A percentile compares a stretch with the other conserved stretches of the same genome.
Evolutionary conservation across 2,329 filamentous ascomycete genomes (phyloP).

Genomic region (Didymella keratinophila): DNA sequence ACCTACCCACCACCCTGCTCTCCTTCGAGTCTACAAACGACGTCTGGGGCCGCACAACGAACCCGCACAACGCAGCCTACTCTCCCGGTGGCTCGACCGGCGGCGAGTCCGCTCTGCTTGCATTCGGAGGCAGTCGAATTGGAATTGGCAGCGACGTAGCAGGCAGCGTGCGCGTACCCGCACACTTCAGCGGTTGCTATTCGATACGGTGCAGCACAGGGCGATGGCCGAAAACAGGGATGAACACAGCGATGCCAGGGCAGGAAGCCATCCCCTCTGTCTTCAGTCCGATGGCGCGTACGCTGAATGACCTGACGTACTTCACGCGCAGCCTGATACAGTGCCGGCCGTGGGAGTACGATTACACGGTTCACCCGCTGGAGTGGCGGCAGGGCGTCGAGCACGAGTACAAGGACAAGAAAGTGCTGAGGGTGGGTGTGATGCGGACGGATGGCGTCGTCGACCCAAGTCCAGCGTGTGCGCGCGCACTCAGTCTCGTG

Average conservation of each 20-base stretch:
- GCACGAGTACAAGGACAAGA: slow-evolving; percentile 66
- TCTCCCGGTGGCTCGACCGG: slow-evolving; percentile 89
- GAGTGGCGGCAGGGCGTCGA: slow-evolving; percentile 73
- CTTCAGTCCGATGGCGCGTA: slow-evolving; percentile 91
- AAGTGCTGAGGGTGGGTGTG: slow-evolving; percentile 75
- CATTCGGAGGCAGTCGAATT: slow-evolving; percentile 81
- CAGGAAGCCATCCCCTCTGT: slow-evolving; percentile 90
- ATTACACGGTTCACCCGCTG: slow-evolving; percentile 85
- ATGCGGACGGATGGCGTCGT: slow-evolving; percentile 83
- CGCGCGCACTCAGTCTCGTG: slow-evolving; percentile 74
- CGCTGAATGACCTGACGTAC: slow-evolving; percentile 81
- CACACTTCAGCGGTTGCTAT: slow-evolving; percentile 90
- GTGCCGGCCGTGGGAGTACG: slow-evolving; percentile 90
- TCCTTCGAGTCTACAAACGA: slow-evolving; percentile 83
- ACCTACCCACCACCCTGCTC: slow-evolving; percentile 83
- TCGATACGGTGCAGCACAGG: slow-evolving; percentile 86
- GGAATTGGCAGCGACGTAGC: slow-evolving; percentile 92
- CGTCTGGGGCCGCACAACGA: slow-evolving; percentile 82
- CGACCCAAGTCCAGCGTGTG: slow-evolving; percentile 84
- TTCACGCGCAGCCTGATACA: slow-evolving; percentile 80
- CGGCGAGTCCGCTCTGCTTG: slow-evolving; percentile 82
- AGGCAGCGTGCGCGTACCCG: slow-evolving; percentile 84
- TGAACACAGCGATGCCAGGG: slow-evolving; percentile 87
- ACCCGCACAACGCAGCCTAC: slow-evolving; percentile 84
- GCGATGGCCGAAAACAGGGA: slow-evolving; percentile 85